These are phyloP conservation scores for Ophiostoma fasciatum DNA, from an alignment of 2,329 filamentous ascomycete genomes.

Conservation along the genomic window DNA sequence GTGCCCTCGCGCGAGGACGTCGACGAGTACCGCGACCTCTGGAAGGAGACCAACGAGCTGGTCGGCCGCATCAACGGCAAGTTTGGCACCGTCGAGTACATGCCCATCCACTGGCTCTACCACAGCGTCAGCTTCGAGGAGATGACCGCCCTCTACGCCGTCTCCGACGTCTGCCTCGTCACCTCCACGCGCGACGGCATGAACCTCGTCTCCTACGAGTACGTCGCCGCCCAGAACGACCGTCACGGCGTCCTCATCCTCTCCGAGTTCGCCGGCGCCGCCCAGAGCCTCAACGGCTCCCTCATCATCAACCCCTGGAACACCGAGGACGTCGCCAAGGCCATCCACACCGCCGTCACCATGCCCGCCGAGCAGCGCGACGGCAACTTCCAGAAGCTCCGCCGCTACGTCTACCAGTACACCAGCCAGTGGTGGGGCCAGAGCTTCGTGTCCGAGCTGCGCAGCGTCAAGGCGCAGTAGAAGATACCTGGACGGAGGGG, in stretches of 20 bases:
- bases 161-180: slow-evolving; percentile 83
- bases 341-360: slow-evolving; percentile 90
- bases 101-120: slow-evolving; percentile 97
- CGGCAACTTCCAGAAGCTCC: slow-evolving; percentile 78
- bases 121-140: slow-evolving; percentile 93
- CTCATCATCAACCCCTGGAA: slow-evolving; percentile 98
- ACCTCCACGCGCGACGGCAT: slow-evolving; percentile 96
- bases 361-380: slow-evolving; percentile 83
- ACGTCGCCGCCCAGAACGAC: slow-evolving; percentile 85
- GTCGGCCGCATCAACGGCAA: slow-evolving; percentile 95
- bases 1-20: slow-evolving; percentile 92
- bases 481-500: no score
- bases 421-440: slow-evolving; percentile 96
- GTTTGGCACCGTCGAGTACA: slow-evolving; percentile 95
- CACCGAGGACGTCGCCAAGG: slow-evolving; percentile 83
- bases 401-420: slow-evolving; percentile 94
- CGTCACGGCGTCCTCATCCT: slow-evolving; percentile 88
- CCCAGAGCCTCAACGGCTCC: slow-evolving; percentile 84
- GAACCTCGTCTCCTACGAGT: slow-evolving; percentile 97
- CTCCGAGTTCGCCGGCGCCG: slow-evolving; percentile 91
- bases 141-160: slow-evolving; percentile 81
- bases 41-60: slow-evolving; percentile 89
- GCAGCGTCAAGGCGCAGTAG: slow-evolving; percentile 9
- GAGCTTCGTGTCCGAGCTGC: slow-evolving; percentile 75
- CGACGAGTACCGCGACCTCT: slow-evolving; percentile 93